Evolutionary conservation across 768 basidiomycete species (phyloP).

Genomic region (Tremella yokohamensis): DNA sequence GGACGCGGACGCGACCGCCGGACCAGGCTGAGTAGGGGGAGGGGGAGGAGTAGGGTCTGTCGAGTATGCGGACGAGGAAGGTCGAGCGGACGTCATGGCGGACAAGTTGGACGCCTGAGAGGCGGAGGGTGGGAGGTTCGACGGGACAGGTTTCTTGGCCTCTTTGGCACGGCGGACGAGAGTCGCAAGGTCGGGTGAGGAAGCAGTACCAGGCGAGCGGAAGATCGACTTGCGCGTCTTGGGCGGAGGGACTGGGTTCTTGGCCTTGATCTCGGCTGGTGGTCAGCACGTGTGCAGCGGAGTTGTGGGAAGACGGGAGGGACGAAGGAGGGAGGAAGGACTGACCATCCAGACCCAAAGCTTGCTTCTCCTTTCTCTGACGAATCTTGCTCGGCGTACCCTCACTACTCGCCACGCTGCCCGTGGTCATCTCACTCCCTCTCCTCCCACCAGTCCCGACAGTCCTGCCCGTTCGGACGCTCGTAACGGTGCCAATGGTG

Average conservation of each 20-base stretch:
- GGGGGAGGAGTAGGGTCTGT: no score
- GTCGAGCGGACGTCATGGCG: no score
- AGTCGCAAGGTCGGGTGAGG: constrained; percentile 86
- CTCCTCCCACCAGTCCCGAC: not conserved
- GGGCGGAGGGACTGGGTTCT: constrained; percentile 4
- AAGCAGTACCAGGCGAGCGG: constrained; percentile 80
- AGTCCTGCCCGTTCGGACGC: not conserved
- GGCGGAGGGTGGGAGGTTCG: no score
- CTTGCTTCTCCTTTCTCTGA: not conserved
- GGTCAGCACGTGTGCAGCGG: not conserved
- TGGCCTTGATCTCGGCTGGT: constrained; percentile 26
- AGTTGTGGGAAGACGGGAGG: not conserved
- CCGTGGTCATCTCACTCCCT: constrained; percentile 8
- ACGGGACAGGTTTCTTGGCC: constrained; percentile 13
- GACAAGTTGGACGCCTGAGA: no score
- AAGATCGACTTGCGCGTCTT: constrained; percentile 78
- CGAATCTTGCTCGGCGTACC: constrained; percentile 11
- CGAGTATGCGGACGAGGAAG: no score
- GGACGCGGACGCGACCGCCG: no score
- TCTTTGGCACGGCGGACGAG: constrained; percentile 79
- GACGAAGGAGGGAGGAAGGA: not conserved
- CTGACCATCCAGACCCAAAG: constrained; percentile 28
- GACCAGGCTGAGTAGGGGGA: no score
- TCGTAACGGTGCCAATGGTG: constrained; percentile 7
- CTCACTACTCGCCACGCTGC: constrained; percentile 3